These are phyloP conservation scores for Botryotinia convoluta DNA, from an alignment of 2,329 filamentous ascomycete species.

Conservation along the genomic window DNA sequence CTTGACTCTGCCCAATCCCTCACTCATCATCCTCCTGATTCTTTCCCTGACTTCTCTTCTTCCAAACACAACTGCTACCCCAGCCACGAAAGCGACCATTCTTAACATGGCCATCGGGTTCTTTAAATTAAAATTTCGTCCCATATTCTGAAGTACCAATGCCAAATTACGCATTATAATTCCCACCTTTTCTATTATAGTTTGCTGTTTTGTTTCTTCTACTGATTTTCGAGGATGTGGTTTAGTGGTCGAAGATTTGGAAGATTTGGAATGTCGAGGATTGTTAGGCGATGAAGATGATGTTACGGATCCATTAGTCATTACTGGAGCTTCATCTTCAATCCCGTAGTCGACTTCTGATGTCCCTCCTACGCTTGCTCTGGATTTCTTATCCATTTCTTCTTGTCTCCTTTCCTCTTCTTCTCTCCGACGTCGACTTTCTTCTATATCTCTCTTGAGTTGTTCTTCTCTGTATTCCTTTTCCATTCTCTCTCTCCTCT, in stretches of 20 bases:
- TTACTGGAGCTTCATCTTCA: slow-evolving; percentile 41
- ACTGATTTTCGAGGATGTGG: slow-evolving; percentile 18
- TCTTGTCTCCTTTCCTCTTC: slow-evolving; percentile 55
- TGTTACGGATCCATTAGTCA: not conserved
- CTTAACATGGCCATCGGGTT: slow-evolving; percentile 57
- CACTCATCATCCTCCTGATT: slow-evolving; percentile 64
- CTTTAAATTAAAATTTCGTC: slow-evolving; percentile 47
- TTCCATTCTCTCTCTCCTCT: slow-evolving; percentile 60
- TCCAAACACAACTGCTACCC: slow-evolving; percentile 73
- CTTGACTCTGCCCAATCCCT: slow-evolving; percentile 57
- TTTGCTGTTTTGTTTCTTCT: slow-evolving; percentile 23
- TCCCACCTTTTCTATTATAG: slow-evolving; percentile 23
- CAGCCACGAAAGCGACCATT: slow-evolving; percentile 75
- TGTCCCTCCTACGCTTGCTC: slow-evolving; percentile 51
- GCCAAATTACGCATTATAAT: slow-evolving; percentile 54
- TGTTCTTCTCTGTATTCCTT: slow-evolving; percentile 55
- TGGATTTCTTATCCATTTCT: slow-evolving; percentile 44
- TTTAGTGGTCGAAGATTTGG: slow-evolving; percentile 30
- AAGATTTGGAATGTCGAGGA: slow-evolving; percentile 37
- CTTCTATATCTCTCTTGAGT: slow-evolving; percentile 55
- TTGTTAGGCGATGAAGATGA: slow-evolving; percentile 22
- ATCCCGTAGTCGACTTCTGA: slow-evolving; percentile 70
- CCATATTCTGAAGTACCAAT: slow-evolving; percentile 51
- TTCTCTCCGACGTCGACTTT: slow-evolving; percentile 55
- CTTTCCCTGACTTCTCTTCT: slow-evolving; percentile 72